Percentiles rank a stretch among this genome's conserved stretches.
phyloP scores from a whole-genome alignment of 495 filamentous ascomycete species.

The Jackrogersella minutella region DNA sequence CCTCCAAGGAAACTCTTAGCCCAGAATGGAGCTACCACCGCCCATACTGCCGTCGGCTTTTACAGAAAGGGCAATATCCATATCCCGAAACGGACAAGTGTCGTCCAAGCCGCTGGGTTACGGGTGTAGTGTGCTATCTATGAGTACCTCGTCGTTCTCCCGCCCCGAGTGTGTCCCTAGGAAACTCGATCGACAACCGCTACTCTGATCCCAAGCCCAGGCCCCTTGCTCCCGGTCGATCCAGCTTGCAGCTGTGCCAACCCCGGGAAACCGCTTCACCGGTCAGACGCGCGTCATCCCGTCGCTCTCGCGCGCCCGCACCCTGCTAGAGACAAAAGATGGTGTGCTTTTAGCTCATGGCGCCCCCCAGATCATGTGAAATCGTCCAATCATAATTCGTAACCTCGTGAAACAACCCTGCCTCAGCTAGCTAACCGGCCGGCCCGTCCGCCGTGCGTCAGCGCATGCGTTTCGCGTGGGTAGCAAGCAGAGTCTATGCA shows the following conservation, averaged over 20 bases:
- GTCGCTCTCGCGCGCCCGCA: slow-evolving; percentile 37
- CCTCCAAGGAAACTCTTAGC: slow-evolving; percentile 34
- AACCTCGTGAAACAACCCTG: slow-evolving; percentile 52
- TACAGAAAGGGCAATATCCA: slow-evolving; percentile 48
- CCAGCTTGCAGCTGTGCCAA: slow-evolving; percentile 33
- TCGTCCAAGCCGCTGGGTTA: slow-evolving; percentile 22
- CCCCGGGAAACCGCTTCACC: slow-evolving; percentile 30
- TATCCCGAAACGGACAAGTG: slow-evolving; percentile 47
- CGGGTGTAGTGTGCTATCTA: slow-evolving; percentile 37
- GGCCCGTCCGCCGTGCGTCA: slow-evolving; percentile 42
- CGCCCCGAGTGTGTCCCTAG: slow-evolving; percentile 45
- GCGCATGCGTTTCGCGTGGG: slow-evolving; percentile 36
- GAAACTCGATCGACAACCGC: slow-evolving; percentile 17
- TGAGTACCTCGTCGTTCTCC: slow-evolving; percentile 30
- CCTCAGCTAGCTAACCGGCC: slow-evolving; percentile 32
- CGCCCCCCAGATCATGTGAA: slow-evolving; percentile 31
- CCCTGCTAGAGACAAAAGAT: slow-evolving; percentile 39
- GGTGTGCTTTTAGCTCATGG: slow-evolving; percentile 49
- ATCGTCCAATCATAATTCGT: slow-evolving; percentile 57
- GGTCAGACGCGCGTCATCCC: slow-evolving; percentile 41
- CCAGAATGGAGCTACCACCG: slow-evolving; percentile 28
- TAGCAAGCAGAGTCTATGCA: slow-evolving; percentile 40
- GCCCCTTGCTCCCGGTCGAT: slow-evolving; percentile 27
- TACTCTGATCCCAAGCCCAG: slow-evolving; percentile 13
- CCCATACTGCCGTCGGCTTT: slow-evolving; percentile 30